Conservation (phyloP, 805 yeast species). For the Kluyveromyces dobzhanskii region DNA sequence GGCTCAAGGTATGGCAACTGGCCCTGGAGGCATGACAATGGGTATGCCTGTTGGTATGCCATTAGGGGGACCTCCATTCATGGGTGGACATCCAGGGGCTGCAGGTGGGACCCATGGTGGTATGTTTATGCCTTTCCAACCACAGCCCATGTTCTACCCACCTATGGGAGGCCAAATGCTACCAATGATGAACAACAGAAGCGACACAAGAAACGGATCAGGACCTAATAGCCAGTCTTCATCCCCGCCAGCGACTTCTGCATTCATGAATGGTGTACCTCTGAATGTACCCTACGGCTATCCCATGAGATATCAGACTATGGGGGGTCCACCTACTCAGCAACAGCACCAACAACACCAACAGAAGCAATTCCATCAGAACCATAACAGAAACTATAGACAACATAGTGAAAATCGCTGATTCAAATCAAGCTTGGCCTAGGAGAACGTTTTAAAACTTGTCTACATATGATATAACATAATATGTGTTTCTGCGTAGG, state of each 20-base stretch:
- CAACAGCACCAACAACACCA: constrained; percentile 3
- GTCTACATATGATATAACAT: no score
- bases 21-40: constrained; percentile 20
- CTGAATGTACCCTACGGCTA: constrained; percentile 21
- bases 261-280: constrained; percentile 13
- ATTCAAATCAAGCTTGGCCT: neutral
- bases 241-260: constrained; percentile 23
- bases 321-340: constrained; percentile 11
- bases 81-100: constrained; percentile 13
- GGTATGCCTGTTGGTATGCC: constrained; percentile 23
- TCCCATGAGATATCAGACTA: constrained; percentile 23
- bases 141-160: constrained; percentile 29
- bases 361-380: neutral
- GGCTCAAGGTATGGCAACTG: constrained; percentile 16
- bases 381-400: constrained; percentile 3
- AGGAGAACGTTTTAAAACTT: no score
- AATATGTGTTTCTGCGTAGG: no score
- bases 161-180: constrained; percentile 24
- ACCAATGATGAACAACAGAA: constrained; percentile 21
- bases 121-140: constrained; percentile 29
- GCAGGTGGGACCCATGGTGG: constrained; percentile 16
- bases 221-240: constrained; percentile 18
- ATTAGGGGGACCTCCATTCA: constrained; percentile 19
- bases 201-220: constrained; percentile 9
- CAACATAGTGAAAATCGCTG: constrained; percentile 2